Base-by-base conservation (phyloP, 1,284 basidiomycete genomes). In the Kalmanozyma brasiliensis region DNA sequence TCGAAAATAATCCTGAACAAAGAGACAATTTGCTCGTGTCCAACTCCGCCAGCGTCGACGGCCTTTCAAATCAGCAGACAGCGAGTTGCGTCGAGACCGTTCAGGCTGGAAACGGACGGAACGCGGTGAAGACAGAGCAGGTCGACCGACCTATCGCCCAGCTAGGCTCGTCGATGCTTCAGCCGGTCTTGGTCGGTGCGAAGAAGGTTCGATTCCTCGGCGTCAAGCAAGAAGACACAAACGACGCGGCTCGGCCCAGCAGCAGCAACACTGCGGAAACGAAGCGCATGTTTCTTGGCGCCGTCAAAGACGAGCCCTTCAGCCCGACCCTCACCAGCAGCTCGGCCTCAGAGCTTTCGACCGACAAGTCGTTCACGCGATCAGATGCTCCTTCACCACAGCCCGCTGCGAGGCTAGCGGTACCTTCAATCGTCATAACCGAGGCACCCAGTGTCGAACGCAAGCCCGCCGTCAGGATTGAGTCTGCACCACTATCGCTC, bases 381-480 rank as follows among this genome's bases (percentile, higher is more conserved):
- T 22, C 42, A 16, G 17, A 3, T 5, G 30, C n/a, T 19, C 26
- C n/a, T 29, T 10, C 17, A 10, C 17, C 11, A 13, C n/a, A 33
- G 14, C 17, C 8, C 4, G 30, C 42, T 3, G 3, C 19, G 8
- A 6, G 1, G 2, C 4, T 20, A n/a, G 11, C 5, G 6, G n/a
- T 48, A 11, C 53, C 53, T 2, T 33, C 24, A 17, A 56, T 56
- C 26, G 40, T 49, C 53, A 26, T 56, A 33, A 56, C 53, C 29
- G 34, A 38, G 4, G 34, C 46, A 26, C 32, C 23, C 8, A 37
- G 14, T 2, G 4, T 2, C 6, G 22, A 34, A 22, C 30, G 11
- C 2, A 20, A 32, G 34, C 35, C 29, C 19, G 7, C 5, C 14
- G 17, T 26, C 35, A 8, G 26, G 7, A 17, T 4, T 13, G 26